These are phyloP conservation scores for Paecilomyces sp. DNA, from an alignment of 2,329 filamentous ascomycete species.

Conservation along the genomic window DNA sequence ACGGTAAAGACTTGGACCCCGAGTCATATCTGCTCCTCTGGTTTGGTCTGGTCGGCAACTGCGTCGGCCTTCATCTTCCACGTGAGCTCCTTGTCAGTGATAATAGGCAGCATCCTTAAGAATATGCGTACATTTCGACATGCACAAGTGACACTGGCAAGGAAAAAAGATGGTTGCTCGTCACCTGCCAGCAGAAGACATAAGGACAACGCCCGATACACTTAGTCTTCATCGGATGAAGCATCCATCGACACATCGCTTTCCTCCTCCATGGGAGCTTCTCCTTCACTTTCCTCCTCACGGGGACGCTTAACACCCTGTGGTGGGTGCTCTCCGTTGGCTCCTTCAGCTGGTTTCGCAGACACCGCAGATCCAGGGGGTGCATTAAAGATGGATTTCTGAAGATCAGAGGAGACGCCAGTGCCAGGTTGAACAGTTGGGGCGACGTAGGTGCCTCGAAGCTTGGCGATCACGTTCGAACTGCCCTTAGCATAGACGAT, in stretches of 20 bases:
- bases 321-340: conserved; percentile 40
- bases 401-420: conserved; percentile 63
- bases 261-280: conserved; percentile 58
- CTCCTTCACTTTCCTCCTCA: conserved; percentile 53
- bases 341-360: conserved; percentile 43
- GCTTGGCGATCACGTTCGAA: conserved; percentile 79
- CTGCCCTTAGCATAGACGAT: conserved; percentile 87
- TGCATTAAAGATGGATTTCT: conserved; percentile 74
- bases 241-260: conserved; percentile 63
- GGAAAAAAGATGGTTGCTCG: conserved; percentile 3
- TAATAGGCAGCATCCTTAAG: conserved; percentile 13
- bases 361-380: conserved; percentile 36
- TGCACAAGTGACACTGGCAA: conserved; percentile 3
- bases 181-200: conserved; percentile 3
- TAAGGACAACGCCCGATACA: neutral
- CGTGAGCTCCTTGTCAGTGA: conserved; percentile 48
- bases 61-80: conserved; percentile 72
- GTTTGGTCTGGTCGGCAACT: conserved; percentile 78
- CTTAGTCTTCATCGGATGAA: conserved; percentile 65
- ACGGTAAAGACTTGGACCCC: conserved; percentile 28
- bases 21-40: conserved; percentile 76
- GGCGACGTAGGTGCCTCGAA: conserved; percentile 82
- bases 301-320: conserved; percentile 62
- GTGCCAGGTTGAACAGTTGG: conserved; percentile 49
- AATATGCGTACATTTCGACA: conserved; percentile 6